Conservation (phyloP, 129 eudicot species). For the Helianthus tuberosus region DNA sequence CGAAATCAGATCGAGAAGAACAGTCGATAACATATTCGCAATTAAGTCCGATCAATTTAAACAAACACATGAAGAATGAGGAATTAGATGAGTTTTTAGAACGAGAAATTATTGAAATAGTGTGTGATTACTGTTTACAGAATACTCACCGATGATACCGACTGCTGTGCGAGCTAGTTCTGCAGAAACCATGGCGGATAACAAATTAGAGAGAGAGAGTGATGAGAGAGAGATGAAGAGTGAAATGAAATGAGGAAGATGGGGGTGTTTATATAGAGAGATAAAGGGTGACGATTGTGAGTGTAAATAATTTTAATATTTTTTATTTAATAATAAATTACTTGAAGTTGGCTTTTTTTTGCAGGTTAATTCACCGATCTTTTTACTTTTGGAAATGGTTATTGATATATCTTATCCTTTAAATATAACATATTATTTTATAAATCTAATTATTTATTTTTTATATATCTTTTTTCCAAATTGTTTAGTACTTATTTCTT, state of each 20-base stretch:
- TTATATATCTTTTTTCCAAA: no score
- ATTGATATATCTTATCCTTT: no score
- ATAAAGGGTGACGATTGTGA: slow-evolving; percentile 23
- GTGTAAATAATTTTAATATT: neutral
- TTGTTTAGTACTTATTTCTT: no score
- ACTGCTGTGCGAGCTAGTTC: slow-evolving; percentile 37
- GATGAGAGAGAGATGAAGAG: neutral
- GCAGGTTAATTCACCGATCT: neutral
- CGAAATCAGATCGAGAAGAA: neutral
- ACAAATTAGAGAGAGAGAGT: neutral
- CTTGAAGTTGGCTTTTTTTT: neutral
- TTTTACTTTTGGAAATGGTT: neutral
- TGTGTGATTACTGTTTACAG: neutral
- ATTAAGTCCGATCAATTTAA: neutral
- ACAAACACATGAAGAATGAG: neutral
- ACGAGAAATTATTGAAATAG: neutral
- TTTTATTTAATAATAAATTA: neutral
- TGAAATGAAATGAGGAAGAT: slow-evolving; percentile 17
- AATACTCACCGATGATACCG: slow-evolving; percentile 34
- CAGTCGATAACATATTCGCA: neutral
- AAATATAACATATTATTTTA: no score
- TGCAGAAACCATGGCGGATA: slow-evolving; percentile 40
- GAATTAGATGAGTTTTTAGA: neutral
- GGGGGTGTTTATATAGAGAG: slow-evolving; percentile 30
- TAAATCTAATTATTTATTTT: no score